Conservation (phyloP, 2,329 filamentous ascomycete species). For the Colletotrichum salicis region DNA sequence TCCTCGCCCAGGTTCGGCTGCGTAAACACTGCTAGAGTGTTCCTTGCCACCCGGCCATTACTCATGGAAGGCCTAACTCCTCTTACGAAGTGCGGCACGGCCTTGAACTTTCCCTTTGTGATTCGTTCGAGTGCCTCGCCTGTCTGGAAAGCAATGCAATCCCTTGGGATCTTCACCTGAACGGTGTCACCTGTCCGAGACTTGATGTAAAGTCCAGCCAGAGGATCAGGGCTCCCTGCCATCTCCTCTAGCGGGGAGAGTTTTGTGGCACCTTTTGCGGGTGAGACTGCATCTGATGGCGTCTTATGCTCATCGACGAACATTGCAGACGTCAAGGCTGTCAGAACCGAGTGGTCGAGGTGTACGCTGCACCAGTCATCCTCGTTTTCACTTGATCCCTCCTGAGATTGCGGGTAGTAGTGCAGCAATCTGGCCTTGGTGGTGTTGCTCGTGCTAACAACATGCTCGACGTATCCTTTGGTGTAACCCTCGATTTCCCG, state of each 20-base stretch:
- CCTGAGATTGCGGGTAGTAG: slow-evolving; percentile 77
- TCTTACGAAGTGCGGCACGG: slow-evolving; percentile 93
- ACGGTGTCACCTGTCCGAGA: slow-evolving; percentile 82
- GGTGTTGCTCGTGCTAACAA: slow-evolving; percentile 84
- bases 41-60: slow-evolving; percentile 72
- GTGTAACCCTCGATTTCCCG: slow-evolving; percentile 82
- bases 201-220: slow-evolving; percentile 91
- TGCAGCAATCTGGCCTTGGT: slow-evolving; percentile 93
- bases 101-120: slow-evolving; percentile 87
- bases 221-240: slow-evolving; percentile 79
- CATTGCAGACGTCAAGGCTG: slow-evolving; percentile 93
- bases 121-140: slow-evolving; percentile 92
- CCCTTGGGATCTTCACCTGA: slow-evolving; percentile 89
- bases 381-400: slow-evolving; percentile 32
- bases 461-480: slow-evolving; percentile 82
- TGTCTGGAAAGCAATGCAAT: slow-evolving; percentile 95
- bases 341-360: slow-evolving; percentile 91
- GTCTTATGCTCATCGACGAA: slow-evolving; percentile 81
- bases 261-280: slow-evolving; percentile 37
- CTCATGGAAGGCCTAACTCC: slow-evolving; percentile 70
- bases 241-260: slow-evolving; percentile 74
- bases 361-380: slow-evolving; percentile 73
- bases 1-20: slow-evolving; percentile 90
- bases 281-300: slow-evolving; percentile 45
- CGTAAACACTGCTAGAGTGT: slow-evolving; percentile 95